Evolutionary conservation across 2,329 filamentous ascomycete species (phyloP), one percentile per base, ranked within the genome.

Genomic region (Beauveria brongniartii): DNA sequence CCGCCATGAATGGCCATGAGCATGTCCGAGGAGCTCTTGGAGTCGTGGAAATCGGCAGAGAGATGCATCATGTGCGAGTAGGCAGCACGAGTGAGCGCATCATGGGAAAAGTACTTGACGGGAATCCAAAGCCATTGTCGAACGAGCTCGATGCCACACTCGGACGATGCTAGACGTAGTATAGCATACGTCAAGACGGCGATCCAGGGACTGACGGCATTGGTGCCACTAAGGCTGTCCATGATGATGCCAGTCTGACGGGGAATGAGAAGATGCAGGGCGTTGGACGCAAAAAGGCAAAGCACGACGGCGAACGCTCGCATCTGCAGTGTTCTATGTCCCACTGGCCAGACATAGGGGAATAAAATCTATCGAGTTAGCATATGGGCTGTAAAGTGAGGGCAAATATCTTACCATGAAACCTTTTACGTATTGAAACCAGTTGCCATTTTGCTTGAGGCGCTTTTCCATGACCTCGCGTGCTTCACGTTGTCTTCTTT

Each of bases 241-340:
- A 90, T 87, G 64, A 96, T 86, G 62, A 90, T 84, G 64, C 91
- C 91, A 37, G 93, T 83, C 69, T 94, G 90, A 22, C 89, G 82
- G n/a, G 91, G 91, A 37, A 91, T 84, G 47, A 95, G 75, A 16
- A 96, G 77, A 66, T 92, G 90, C 55, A 95, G 77, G 5, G 83
- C 83, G 65, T 92, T 91, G 60, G 86, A 83, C 56, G 80, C 76
- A n/a, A 92, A 71, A 24, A 94, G 77, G 65, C 89, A 89, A 1
- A 89, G 48, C 0, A 82, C 81, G 50, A 94, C 86, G 4, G 89
- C 77, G 12, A 82, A 75, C 22, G 89, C 82, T 59, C 86, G 86
- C 20, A 89, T 71, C 70, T 94, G 90, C 20, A 94, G 80, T 16
- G 75, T 72, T 58, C 78, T 80, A 67, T 88, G 83, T 47, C 86